phyloP scores from a whole-genome alignment of 306 rosid species.

The Castanospermum australe region DNA sequence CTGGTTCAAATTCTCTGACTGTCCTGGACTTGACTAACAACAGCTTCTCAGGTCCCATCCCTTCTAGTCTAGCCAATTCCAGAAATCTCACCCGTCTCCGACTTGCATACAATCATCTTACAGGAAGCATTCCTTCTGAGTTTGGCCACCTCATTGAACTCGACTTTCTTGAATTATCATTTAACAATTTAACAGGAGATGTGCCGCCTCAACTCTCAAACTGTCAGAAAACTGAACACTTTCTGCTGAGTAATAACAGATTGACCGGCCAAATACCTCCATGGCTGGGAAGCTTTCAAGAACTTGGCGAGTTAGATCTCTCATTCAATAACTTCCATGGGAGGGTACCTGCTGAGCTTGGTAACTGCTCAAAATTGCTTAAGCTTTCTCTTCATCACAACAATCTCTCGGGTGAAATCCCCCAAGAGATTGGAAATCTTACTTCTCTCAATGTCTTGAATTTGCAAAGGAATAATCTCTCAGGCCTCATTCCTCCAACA shows the following conservation, averaged over 20 bases:
- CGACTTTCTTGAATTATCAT: slow-evolving; percentile 79
- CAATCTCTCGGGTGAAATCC: slow-evolving; percentile 74
- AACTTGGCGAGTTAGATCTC: slow-evolving; percentile 86
- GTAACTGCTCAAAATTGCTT: slow-evolving; percentile 73
- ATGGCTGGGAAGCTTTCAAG: slow-evolving; percentile 67
- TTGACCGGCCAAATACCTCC: slow-evolving; percentile 56
- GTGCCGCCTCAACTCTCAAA: slow-evolving; percentile 56
- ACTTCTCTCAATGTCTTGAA: slow-evolving; percentile 76
- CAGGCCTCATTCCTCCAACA: slow-evolving; percentile 71
- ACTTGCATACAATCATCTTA: slow-evolving; percentile 69
- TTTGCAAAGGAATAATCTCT: slow-evolving; percentile 65
- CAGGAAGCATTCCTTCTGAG: slow-evolving; percentile 63
- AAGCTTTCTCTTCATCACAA: slow-evolving; percentile 78
- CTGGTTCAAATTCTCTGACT: slow-evolving; percentile 61
- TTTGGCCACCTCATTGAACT: slow-evolving; percentile 63
- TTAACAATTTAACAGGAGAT: slow-evolving; percentile 67
- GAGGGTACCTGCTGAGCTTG: slow-evolving; percentile 64
- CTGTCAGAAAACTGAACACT: slow-evolving; percentile 63
- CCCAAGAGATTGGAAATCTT: slow-evolving; percentile 80
- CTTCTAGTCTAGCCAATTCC: slow-evolving; percentile 57
- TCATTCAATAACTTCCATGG: slow-evolving; percentile 76
- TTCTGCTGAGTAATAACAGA: slow-evolving; percentile 63
- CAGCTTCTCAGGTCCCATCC: slow-evolving; percentile 89
- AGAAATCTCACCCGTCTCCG: slow-evolving; percentile 74
- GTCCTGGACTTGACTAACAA: slow-evolving; percentile 87